These are phyloP conservation scores for Galeopsis tetrahit DNA, from an alignment of 257 asterid species.

Conservation along the genomic window DNA sequence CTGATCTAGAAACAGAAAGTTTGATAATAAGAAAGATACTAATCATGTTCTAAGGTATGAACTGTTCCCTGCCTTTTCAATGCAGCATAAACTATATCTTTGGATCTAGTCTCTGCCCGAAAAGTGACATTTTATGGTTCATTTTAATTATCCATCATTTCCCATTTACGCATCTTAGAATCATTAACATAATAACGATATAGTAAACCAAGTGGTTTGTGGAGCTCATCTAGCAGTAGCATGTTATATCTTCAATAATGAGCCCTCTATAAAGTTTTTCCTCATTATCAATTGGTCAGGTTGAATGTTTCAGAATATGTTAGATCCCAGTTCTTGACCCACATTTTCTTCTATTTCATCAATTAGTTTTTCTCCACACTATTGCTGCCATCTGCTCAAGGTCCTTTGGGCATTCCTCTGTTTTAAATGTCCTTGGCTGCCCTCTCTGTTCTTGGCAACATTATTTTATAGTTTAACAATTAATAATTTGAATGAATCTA, in stretches of 20 bases:
- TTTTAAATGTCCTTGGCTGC: conserved; percentile 30
- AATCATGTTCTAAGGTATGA: conserved; percentile 17
- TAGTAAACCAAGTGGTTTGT: conserved; percentile 17
- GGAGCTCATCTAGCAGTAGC: conserved; percentile 22
- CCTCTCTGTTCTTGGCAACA: conserved; percentile 16
- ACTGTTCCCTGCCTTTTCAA: too few relatives aligned
- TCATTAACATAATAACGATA: conserved; percentile 19
- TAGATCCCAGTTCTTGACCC: conserved; percentile 22
- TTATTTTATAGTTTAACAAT: conserved; percentile 3
- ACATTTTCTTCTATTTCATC: conserved; percentile 23
- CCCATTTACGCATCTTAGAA: conserved; percentile 12
- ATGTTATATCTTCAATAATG: conserved; percentile 9
- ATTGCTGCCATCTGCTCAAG: conserved; percentile 24
- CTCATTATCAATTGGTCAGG: background rate
- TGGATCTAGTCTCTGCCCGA: too few relatives aligned
- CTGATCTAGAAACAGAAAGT: conserved; percentile 13
- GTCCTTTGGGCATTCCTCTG: background rate
- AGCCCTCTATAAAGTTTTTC: conserved; percentile 28
- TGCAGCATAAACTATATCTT: too few relatives aligned
- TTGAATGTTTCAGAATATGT: conserved; percentile 25
- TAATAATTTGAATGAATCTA: conserved; percentile 3
- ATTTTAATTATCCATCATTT: conserved; percentile 19
- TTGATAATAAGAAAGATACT: conserved; percentile 2
- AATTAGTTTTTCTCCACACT: conserved; percentile 10
- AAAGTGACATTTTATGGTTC: conserved; percentile 18